Evolutionary conservation across 148 eudicot genomes (phyloP), one percentile per base, ranked within the genome.

Genomic region (Dianthus caryophyllus): DNA sequence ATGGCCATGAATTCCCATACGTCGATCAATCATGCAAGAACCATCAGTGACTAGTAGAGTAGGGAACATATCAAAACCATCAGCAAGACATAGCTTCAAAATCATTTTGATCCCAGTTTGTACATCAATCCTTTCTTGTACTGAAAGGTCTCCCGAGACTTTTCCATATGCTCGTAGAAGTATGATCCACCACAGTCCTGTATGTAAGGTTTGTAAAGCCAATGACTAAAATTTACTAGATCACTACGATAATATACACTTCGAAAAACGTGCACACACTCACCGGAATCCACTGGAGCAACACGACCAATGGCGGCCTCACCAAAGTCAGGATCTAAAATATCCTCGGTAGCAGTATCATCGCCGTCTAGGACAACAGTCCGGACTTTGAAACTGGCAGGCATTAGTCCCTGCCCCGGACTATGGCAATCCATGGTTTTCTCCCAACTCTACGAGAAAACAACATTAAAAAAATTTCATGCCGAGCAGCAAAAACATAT

Each of bases 251-350:
- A 31, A 63, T 1, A 36, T 38, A 50, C 18, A 38, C 36, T 16
- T 39, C 36, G 38, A 68, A 27, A 17, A 44, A 22, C n/a, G n/a
- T n/a, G 26, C 51, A 22, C 67, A 67, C 41, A 74, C 75, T 71
- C 51, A 86, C 96, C 96, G 56, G 96, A 89, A 70, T 89, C 96
- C 71, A 89, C 96, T 18, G 96, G 96, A 46, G 96, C 96, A 61
- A 88, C 96, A 65, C 96, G 91, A 44, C 96, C 96, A 63, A 88
- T 88, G 9, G 96, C 96, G 51, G 96, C 90, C 80, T 86, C 90
- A 18, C 90, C 90, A 79, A 86, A 86, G 68, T 86, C 90, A 11
- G 90, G 90, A 72, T 86, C 90, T 69, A 86, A 70, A 38, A 83
- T 78, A 22, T 86, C 87, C 74, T 86, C 87, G 61, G 90, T 86